These are phyloP conservation scores for Boletus vermiculosoides DNA, from an alignment of 768 basidiomycete species.

Conservation along the genomic window DNA sequence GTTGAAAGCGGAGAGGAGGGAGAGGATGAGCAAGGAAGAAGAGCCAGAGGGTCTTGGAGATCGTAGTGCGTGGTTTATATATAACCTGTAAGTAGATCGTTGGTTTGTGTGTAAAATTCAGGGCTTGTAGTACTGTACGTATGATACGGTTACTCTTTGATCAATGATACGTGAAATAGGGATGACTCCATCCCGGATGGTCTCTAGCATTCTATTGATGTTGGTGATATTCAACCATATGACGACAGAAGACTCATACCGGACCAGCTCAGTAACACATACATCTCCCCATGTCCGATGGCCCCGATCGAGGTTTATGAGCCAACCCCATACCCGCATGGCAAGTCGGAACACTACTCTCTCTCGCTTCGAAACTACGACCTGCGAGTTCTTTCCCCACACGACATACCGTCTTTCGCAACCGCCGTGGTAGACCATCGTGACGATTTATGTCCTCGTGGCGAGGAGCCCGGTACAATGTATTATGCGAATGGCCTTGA, in stretches of 20 bases:
- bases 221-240: not conserved
- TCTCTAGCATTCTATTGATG: too few species aligned
- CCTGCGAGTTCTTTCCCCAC: not conserved
- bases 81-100: constrained; percentile 41
- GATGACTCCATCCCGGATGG: not conserved
- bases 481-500: not conserved
- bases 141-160: not conserved
- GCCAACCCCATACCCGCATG: too few species aligned
- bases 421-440: not conserved
- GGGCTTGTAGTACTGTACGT: too few species aligned
- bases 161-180: not conserved
- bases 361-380: not conserved
- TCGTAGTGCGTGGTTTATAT: constrained; percentile 55
- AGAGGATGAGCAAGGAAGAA: constrained; percentile 29
- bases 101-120: not conserved
- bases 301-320: too few species aligned
- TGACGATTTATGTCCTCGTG: not conserved
- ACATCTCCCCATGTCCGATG: too few species aligned
- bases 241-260: not conserved
- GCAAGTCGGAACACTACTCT: not conserved
- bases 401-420: not conserved
- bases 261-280: too few species aligned
- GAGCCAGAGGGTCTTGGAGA: constrained; percentile 49
- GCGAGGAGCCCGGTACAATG: too few species aligned
- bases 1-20: constrained; percentile 42